These are phyloP conservation scores for Rosellinia necatrix DNA, from an alignment of 2,329 filamentous ascomycete species.

Conservation along the genomic window DNA sequence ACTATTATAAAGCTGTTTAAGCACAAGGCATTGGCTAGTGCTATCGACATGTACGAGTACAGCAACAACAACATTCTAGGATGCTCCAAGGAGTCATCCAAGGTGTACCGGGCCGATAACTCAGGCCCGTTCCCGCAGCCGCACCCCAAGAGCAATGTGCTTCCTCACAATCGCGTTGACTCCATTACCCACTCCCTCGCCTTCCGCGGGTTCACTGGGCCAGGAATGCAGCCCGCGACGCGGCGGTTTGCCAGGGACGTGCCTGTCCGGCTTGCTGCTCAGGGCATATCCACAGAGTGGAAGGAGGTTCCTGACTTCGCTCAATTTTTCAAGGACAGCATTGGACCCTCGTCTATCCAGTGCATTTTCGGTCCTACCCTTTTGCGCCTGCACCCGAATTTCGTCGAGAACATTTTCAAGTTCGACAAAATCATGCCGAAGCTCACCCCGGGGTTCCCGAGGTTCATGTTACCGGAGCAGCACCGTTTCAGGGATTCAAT, in stretches of 20 bases:
- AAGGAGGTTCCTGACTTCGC: conserved; percentile 23
- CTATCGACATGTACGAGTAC: conserved; percentile 26
- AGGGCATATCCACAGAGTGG: conserved; percentile 22
- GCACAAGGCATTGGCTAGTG: conserved; percentile 21
- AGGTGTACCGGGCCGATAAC: conserved; percentile 25
- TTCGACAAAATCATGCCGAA: conserved; percentile 27
- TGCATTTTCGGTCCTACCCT: conserved; percentile 27
- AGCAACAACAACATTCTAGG: conserved; percentile 24
- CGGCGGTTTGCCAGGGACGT: conserved; percentile 20
- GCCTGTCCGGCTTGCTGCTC: conserved; percentile 5
- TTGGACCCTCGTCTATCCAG: conserved; percentile 25
- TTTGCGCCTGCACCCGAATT: conserved; percentile 24
- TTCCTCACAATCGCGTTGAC: conserved; percentile 25
- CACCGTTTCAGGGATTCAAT: conserved; percentile 22
- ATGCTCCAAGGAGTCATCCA: conserved; percentile 19
- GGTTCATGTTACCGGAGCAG: conserved; percentile 19
- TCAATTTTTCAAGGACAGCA: conserved; percentile 20
- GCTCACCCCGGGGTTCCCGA: conserved; percentile 25
- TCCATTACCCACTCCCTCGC: conserved; percentile 22
- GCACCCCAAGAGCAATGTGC: conserved; percentile 23
- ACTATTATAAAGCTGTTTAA: conserved; percentile 23
- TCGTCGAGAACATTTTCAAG: conserved; percentile 27
- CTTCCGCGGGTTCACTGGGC: conserved; percentile 22
- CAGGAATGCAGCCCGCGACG: conserved; percentile 25
- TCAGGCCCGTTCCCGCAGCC: conserved; percentile 28